Evolutionary conservation across 2,329 filamentous ascomycete genomes (phyloP), one percentile per base, ranked within the genome.

Genomic region (Rhinocladiella mackenziei): DNA sequence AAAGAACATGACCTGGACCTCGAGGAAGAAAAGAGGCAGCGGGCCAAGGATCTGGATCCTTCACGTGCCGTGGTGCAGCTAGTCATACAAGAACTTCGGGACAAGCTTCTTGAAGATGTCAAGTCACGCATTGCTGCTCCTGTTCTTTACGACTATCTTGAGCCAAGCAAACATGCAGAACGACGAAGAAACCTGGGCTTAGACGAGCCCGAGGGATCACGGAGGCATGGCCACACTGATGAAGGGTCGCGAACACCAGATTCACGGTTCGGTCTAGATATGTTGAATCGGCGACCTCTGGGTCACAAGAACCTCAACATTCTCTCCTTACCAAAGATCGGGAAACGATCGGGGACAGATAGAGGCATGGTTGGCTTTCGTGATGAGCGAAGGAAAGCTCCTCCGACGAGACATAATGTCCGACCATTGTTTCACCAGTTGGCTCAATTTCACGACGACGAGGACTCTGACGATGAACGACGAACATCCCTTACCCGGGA

Each of bases 21-120:
- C 5, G 89, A 96, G 60, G 85, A 92, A 55, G 91, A 97, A 64
- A 96, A 92, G 69, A 83, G 81, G 60, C 84, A 91, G 57, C 76
- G 91, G 39, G 89, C 89, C 13, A 83, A 84, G 59, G 84, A 94
- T 61, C 79, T 96, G 53, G 91, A 98, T 64, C 91, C 92, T n/a
- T 86, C 91, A 3, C 70, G 74, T 36, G 91, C 94, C 60, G 91
- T 92, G 23, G 73, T 89, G 28, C 81, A 89, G 50, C 77, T 86
- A 32, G 77, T 96, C 40, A 78, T 84, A 39, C 78, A 80, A 40
- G 89, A 97, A 63, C 72, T 98, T 61, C 82, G 80, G 47, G 86
- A 94, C 61, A 92, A 94, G 63, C 71, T 98, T 25, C 80, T 97
- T 51, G 80, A 85, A 54, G 89, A 96, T 62, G 86, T 97, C 59